phyloP scores from a whole-genome alignment of 2,329 filamentous ascomycete species.

The Trichoderma guizhouense region DNA sequence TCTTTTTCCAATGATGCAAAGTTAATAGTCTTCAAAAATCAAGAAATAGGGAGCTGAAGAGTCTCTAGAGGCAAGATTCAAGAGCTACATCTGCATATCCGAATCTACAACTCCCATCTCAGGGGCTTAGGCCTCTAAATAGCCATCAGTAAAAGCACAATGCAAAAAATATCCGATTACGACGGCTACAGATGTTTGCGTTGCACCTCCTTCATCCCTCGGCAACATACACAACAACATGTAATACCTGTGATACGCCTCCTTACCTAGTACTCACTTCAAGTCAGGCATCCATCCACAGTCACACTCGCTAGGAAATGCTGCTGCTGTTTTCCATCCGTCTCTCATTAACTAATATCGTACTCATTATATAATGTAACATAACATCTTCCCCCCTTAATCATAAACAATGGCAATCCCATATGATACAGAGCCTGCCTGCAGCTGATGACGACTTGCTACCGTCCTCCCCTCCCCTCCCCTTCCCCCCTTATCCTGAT shows the following conservation, averaged over 20 bases:
- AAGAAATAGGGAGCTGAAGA: background rate
- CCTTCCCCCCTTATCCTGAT: background rate
- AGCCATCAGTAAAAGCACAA: background rate
- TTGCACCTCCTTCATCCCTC: slow-evolving; percentile 5
- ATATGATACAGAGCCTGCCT: slow-evolving; percentile 15
- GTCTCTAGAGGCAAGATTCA: background rate
- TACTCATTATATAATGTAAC: slow-evolving; percentile 19
- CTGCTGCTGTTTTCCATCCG: background rate
- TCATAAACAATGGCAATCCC: slow-evolving; percentile 14
- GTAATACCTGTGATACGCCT: background rate
- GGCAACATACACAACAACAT: background rate
- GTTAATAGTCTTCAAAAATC: background rate
- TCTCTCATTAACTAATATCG: slow-evolving; percentile 19
- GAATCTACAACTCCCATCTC: background rate
- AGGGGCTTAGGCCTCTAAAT: background rate
- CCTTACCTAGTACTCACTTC: background rate
- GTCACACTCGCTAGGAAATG: background rate
- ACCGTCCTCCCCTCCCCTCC: background rate
- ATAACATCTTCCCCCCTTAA: slow-evolving; percentile 13
- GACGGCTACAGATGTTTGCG: slow-evolving; percentile 12
- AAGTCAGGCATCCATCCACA: background rate
- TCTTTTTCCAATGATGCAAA: background rate
- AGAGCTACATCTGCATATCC: background rate
- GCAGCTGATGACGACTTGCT: background rate
- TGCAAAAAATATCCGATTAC: background rate